phyloP scores from a whole-genome alignment of 495 filamentous ascomycete genomes.

The Tuber indicum region DNA sequence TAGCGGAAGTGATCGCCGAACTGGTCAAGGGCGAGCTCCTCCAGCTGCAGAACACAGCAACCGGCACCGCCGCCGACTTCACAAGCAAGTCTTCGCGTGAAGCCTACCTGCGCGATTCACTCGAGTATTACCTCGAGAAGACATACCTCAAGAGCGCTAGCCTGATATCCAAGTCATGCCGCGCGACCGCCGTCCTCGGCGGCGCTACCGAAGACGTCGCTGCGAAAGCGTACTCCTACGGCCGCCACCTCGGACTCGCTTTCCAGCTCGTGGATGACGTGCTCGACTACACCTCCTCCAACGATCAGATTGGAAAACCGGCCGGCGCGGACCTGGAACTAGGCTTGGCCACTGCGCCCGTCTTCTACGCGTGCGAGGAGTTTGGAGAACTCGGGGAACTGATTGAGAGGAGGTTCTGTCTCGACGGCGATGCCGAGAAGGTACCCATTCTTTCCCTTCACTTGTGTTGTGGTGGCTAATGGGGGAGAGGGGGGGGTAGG shows the following conservation, averaged over 20 bases:
- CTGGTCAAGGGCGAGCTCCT: constrained; percentile 98
- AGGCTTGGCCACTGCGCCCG: constrained; percentile 87
- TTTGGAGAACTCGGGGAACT: constrained; percentile 75
- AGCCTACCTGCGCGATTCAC: constrained; percentile 70
- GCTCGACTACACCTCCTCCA: constrained; percentile 88
- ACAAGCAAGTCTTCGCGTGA: neutral
- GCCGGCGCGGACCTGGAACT: constrained; percentile 90
- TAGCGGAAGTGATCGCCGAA: constrained; percentile 95
- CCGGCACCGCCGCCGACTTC: constrained; percentile 50
- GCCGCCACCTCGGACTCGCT: constrained; percentile 83
- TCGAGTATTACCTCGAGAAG: constrained; percentile 96
- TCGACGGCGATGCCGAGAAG: constrained; percentile 73
- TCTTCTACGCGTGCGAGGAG: constrained; percentile 93
- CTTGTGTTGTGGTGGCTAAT: constrained; percentile 16
- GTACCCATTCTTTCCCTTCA: constrained; percentile 45
- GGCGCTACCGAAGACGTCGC: constrained; percentile 68
- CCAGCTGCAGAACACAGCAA: constrained; percentile 85
- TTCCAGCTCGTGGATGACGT: constrained; percentile 99
- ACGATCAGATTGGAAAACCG: constrained; percentile 82
- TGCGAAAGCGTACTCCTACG: constrained; percentile 84
- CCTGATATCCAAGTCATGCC: constrained; percentile 90
- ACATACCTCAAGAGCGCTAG: constrained; percentile 96
- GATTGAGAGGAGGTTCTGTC: constrained; percentile 82
- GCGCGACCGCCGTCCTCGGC: constrained; percentile 80
- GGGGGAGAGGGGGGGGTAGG: constrained; percentile 48